Percentiles rank a stretch among this genome's conserved stretches.
Conservation (phyloP, 805 yeast genomes). For the Spencermartinsiella europaea region DNA sequence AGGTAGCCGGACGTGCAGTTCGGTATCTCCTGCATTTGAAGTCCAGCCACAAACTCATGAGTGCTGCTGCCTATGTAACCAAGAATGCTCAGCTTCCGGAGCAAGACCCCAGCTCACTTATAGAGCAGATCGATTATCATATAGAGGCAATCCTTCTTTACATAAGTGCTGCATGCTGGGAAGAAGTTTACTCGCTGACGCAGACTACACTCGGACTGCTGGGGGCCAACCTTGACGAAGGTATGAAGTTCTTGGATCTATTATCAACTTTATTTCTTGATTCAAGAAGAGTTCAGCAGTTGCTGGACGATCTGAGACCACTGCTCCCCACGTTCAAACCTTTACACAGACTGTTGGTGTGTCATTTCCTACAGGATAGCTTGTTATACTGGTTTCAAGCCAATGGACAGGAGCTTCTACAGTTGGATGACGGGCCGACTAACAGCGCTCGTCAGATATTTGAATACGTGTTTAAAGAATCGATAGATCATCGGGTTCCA, state of each 20-base stretch:
- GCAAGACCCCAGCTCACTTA: constrained; percentile 5
- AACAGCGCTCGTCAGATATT: constrained; percentile 14
- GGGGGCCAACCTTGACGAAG: constrained; percentile 32
- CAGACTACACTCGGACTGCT: background rate
- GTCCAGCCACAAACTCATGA: constrained; percentile 10
- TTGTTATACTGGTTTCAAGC: constrained; percentile 47
- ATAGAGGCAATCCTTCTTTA: constrained; percentile 39
- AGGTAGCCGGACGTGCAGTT: constrained; percentile 10
- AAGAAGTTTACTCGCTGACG: constrained; percentile 32
- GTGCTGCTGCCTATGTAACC: constrained; percentile 9
- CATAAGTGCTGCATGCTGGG: constrained; percentile 48
- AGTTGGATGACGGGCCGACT: constrained; percentile 3
- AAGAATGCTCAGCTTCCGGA: constrained; percentile 1
- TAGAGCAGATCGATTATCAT: constrained; percentile 12
- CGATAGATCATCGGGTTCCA: constrained; percentile 11
- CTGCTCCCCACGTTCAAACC: constrained; percentile 37
- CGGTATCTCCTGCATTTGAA: constrained; percentile 12
- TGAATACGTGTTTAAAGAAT: constrained; percentile 12
- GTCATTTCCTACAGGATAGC: constrained; percentile 43
- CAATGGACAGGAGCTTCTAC: constrained; percentile 40
- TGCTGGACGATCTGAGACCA: constrained; percentile 38
- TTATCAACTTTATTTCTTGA: constrained; percentile 41
- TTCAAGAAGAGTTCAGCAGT: constrained; percentile 33
- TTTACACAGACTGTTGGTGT: constrained; percentile 42
- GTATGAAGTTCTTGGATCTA: constrained; percentile 43